These are phyloP conservation scores for Sparassis latifolia DNA, from an alignment of 1,284 basidiomycete genomes.

Conservation along the genomic window DNA sequence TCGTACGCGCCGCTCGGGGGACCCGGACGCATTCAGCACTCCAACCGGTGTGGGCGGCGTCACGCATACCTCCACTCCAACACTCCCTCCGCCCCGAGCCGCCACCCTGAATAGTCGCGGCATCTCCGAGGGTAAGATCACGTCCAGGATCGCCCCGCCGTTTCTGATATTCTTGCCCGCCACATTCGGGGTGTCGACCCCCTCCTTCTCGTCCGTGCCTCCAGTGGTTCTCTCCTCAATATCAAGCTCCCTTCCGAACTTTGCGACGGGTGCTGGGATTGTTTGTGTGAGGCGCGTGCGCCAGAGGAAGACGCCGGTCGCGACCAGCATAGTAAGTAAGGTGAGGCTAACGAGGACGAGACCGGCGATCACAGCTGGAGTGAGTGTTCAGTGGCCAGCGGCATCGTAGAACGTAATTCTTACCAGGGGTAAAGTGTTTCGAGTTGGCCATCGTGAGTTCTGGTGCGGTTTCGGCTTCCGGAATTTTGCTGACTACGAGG, in stretches of 20 bases:
- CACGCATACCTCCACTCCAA: conserved; percentile 15
- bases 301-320: conserved; percentile 15
- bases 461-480: not conserved
- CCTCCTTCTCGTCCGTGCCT: not conserved
- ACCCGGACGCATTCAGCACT: not conserved
- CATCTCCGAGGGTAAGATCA: not conserved
- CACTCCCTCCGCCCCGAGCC: conserved; percentile 10
- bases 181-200: not conserved
- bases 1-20: conserved; percentile 7
- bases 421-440: not conserved
- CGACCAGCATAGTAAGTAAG: conserved; percentile 15
- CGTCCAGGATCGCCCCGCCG: not conserved
- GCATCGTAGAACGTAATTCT: not conserved
- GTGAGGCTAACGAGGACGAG: conserved; percentile 16
- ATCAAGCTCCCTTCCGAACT: no score
- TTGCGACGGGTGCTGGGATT: no score
- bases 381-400: not conserved
- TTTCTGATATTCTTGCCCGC: no score
- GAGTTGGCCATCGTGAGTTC: not conserved
- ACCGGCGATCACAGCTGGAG: conserved; percentile 16
- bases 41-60: conserved; percentile 17
- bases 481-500: not conserved
- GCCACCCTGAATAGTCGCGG: conserved; percentile 13
- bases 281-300: conserved; percentile 2
- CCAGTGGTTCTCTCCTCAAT: no score